These are phyloP conservation scores for Botrytis elliptica DNA, from an alignment of 2,329 filamentous ascomycete species.

Conservation along the genomic window DNA sequence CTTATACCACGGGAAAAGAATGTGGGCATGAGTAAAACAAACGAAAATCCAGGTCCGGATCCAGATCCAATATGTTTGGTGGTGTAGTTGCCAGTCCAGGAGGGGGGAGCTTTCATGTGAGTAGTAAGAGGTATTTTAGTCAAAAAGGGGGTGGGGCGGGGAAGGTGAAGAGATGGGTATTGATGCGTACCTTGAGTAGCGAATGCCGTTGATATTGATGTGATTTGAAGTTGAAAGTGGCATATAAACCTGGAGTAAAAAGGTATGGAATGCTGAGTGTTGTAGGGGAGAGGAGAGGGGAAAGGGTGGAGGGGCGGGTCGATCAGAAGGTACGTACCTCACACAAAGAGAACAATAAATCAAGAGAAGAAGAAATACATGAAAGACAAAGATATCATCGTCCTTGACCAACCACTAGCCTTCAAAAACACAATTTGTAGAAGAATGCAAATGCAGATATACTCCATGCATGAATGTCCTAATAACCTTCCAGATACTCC, in stretches of 20 bases:
- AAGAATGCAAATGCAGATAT: conserved; percentile 29
- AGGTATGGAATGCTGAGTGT: background rate
- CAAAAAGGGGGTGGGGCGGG: background rate
- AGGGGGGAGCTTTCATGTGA: conserved; percentile 33
- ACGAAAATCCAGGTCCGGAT: conserved; percentile 6
- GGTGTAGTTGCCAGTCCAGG: background rate
- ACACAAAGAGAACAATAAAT: conserved; percentile 22
- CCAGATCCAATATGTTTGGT: background rate
- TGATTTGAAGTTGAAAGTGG: background rate
- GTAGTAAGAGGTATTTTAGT: conserved; percentile 32
- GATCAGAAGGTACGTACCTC: conserved; percentile 35
- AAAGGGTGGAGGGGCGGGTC: conserved; percentile 5
- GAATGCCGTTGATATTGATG: background rate
- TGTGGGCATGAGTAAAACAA: background rate
- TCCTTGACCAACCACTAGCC: conserved; percentile 24
- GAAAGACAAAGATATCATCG: conserved; percentile 18
- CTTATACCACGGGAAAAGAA: background rate
- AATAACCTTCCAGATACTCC: conserved; percentile 4
- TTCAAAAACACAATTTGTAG: conserved; percentile 27
- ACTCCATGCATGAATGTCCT: conserved; percentile 15
- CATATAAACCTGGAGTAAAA: background rate
- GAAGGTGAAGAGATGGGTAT: background rate
- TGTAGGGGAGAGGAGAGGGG: background rate
- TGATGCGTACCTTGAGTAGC: conserved; percentile 27
- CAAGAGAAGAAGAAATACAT: conserved; percentile 21